phyloP scores from a whole-genome alignment of 2,329 filamentous ascomycete genomes.

The Aspergillus transmontanensis region DNA sequence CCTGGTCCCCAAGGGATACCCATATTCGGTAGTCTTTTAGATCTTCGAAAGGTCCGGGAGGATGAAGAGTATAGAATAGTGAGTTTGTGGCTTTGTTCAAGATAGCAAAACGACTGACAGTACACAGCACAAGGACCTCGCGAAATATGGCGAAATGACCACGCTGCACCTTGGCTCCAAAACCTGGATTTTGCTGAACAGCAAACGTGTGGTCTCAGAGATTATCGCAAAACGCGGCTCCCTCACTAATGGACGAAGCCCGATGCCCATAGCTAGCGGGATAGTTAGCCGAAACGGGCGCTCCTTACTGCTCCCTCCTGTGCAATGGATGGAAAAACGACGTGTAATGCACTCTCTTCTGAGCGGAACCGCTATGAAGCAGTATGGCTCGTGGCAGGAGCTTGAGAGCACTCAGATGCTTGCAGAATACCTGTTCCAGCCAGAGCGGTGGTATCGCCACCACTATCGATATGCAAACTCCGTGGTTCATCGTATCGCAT shows the following conservation, averaged over 20 bases:
- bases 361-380: slow-evolving; percentile 36
- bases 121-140: too few species aligned
- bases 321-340: slow-evolving; percentile 40
- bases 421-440: slow-evolving; percentile 36
- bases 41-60: too few species aligned
- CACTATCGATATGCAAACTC: slow-evolving; percentile 47
- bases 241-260: slow-evolving; percentile 37
- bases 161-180: slow-evolving; percentile 37
- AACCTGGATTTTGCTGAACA: slow-evolving; percentile 50
- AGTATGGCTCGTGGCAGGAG: slow-evolving; percentile 40
- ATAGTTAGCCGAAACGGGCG: slow-evolving; percentile 40
- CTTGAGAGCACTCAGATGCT: slow-evolving; percentile 42
- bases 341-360: slow-evolving; percentile 45
- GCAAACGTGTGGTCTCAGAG: slow-evolving; percentile 40
- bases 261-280: slow-evolving; percentile 39
- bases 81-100: too few species aligned
- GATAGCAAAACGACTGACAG: too few species aligned
- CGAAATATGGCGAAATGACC: slow-evolving; percentile 34
- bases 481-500: slow-evolving; percentile 40
- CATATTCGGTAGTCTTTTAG: too few species aligned
- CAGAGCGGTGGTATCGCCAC: slow-evolving; percentile 41
- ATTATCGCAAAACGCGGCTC: slow-evolving; percentile 42
- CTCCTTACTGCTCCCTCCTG: slow-evolving; percentile 35
- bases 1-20: too few species aligned
- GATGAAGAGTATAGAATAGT: too few species aligned